These are phyloP conservation scores for Talaromyces sp. DNA, from an alignment of 2,329 filamentous ascomycete genomes.

Conservation along the genomic window DNA sequence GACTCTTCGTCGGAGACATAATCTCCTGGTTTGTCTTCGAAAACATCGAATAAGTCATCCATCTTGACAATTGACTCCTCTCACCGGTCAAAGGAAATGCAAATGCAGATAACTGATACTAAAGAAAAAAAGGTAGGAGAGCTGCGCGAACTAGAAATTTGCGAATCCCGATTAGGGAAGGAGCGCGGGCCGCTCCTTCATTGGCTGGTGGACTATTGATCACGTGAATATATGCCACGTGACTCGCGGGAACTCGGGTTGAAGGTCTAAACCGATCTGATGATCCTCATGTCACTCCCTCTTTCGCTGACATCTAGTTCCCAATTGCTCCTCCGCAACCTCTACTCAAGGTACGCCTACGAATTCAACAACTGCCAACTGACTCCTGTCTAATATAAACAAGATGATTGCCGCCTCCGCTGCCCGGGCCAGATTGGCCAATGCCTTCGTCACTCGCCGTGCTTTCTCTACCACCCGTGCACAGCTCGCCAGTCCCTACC, in stretches of 20 bases:
- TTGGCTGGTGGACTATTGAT: background rate
- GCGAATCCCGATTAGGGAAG: conserved; percentile 27
- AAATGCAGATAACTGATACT: conserved; percentile 9
- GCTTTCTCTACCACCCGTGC: conserved; percentile 89
- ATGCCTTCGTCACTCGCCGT: conserved; percentile 74
- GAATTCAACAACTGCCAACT: conserved; percentile 21
- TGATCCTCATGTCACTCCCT: conserved; percentile 14
- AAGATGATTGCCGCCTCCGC: conserved; percentile 75
- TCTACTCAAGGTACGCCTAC: conserved; percentile 31
- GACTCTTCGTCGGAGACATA: conserved; percentile 29
- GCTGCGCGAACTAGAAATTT: conserved; percentile 31
- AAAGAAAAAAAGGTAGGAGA: conserved; percentile 13
- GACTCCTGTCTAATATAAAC: conserved; percentile 41
- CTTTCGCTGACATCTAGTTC: conserved; percentile 4
- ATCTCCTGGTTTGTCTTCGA: conserved; percentile 63
- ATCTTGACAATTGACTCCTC: conserved; percentile 42
- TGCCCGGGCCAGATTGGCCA: conserved; percentile 62
- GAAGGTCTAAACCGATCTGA: background rate
- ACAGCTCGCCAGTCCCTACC: conserved; percentile 86
- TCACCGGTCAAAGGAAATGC: background rate
- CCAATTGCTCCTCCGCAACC: conserved; percentile 9
- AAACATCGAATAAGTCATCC: conserved; percentile 81
- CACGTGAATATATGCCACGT: conserved; percentile 16
- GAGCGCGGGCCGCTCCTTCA: conserved; percentile 22
- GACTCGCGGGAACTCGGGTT: conserved; percentile 13